These are phyloP conservation scores for Peronosclerospora sorghi DNA, from an alignment of 352 stramenopile species.

Conservation along the genomic window DNA sequence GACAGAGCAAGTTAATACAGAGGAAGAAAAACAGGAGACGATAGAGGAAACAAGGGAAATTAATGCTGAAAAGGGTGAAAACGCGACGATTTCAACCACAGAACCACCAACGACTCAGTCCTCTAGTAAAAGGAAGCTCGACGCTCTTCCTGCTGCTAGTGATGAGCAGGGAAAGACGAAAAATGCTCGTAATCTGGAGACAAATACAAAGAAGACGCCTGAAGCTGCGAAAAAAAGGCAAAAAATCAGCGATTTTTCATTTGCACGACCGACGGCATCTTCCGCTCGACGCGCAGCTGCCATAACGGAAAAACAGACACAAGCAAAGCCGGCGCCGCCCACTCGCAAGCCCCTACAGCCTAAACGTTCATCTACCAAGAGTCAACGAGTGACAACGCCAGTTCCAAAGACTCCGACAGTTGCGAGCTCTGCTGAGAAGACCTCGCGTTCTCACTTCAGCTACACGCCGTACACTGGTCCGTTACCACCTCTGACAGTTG, in stretches of 20 bases:
- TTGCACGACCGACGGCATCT: conserved; percentile 21
- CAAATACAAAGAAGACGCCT: too few relatives aligned
- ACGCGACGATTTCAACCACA: neutral
- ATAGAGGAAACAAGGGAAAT: neutral
- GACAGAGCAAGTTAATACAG: neutral
- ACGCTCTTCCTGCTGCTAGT: conserved; percentile 1
- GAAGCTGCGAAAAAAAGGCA: neutral
- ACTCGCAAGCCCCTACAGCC: conserved; percentile 1
- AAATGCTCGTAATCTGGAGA: conserved; percentile 6
- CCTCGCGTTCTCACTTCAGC: too few relatives aligned
- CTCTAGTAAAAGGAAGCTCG: conserved; percentile 18
- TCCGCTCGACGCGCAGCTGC: conserved; percentile 16
- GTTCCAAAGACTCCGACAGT: too few relatives aligned
- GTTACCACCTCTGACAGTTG: too few relatives aligned
- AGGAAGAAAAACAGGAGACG: neutral
- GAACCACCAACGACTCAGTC: conserved; percentile 7
- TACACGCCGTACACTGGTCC: too few relatives aligned
- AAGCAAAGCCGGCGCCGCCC: conserved; percentile 8
- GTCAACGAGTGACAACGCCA: conserved; percentile 6
- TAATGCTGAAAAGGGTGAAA: neutral
- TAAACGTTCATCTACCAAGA: conserved; percentile 6
- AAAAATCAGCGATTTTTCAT: conserved; percentile 19
- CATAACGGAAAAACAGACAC: conserved; percentile 8
- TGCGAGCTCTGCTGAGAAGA: too few relatives aligned
- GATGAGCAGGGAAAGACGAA: conserved; percentile 17